These are phyloP conservation scores for Tricholoma sp. DNA, from an alignment of 768 basidiomycete species.

Conservation along the genomic window DNA sequence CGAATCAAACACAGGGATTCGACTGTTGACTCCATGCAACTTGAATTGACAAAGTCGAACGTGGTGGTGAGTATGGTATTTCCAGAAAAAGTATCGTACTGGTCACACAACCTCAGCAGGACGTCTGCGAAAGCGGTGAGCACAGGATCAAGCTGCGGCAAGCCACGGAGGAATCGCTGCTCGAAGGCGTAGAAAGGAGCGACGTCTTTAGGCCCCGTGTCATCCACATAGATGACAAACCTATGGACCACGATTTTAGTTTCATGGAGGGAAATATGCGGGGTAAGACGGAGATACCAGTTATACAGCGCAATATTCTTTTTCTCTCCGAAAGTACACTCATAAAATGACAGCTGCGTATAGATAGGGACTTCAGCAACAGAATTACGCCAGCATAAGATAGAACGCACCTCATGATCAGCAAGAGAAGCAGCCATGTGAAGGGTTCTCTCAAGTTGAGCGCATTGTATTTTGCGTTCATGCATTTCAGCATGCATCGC, in stretches of 20 bases:
- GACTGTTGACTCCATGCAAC: slow-evolving; percentile 12
- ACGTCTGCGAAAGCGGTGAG: slow-evolving; percentile 11
- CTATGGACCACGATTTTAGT: slow-evolving; percentile 1
- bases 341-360: not conserved
- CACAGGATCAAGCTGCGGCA: slow-evolving; percentile 14
- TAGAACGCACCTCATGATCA: slow-evolving; percentile 4
- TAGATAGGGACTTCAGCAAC: too few relatives aligned
- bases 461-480: not conserved
- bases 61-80: slow-evolving; percentile 15
- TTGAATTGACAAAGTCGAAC: slow-evolving; percentile 14
- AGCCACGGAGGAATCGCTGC: slow-evolving; percentile 11
- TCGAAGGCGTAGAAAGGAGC: slow-evolving; percentile 10
- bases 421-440: too few relatives aligned
- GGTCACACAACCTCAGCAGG: not conserved
- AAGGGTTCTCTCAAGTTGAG: not conserved
- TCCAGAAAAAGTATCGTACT: slow-evolving; percentile 7
- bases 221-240: slow-evolving; percentile 19
- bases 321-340: slow-evolving; percentile 15
- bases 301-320: slow-evolving; percentile 13
- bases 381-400: not conserved
- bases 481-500: not conserved
- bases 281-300: slow-evolving; percentile 9
- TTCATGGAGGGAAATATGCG: not conserved
- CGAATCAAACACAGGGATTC: slow-evolving; percentile 3
- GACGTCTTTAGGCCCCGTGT: slow-evolving; percentile 7